Percentiles rank a stretch among this genome's conserved stretches.
phyloP scores from a whole-genome alignment of 306 rosid species.

The Vicia faba region DNA sequence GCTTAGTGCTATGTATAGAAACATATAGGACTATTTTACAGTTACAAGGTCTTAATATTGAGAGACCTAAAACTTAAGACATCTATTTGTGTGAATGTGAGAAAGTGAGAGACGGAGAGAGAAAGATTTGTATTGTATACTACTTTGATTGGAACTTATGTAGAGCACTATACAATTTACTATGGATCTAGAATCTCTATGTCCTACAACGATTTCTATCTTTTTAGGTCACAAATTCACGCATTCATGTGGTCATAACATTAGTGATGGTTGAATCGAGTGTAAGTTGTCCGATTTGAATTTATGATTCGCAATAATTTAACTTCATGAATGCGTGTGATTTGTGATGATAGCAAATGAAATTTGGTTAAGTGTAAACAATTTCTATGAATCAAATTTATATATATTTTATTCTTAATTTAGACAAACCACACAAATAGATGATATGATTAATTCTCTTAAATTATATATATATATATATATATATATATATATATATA shows the following conservation, averaged over 20 bases:
- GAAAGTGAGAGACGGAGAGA: constrained; percentile 38
- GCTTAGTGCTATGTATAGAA: constrained; percentile 54
- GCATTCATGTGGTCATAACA: neutral
- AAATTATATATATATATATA: too few relatives aligned
- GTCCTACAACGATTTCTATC: neutral
- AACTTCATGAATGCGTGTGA: neutral
- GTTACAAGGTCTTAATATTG: constrained; percentile 82
- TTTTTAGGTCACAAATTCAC: neutral
- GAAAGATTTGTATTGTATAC: constrained; percentile 33
- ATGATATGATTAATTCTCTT: too few relatives aligned
- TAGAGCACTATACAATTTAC: constrained; percentile 49
- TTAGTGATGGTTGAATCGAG: neutral
- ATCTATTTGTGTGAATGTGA: constrained; percentile 28
- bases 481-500: too few relatives aligned
- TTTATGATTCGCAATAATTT: neutral
- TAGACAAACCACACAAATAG: too few relatives aligned
- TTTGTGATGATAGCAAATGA: too few relatives aligned
- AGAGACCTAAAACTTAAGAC: constrained; percentile 61
- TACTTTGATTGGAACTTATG: constrained; percentile 51
- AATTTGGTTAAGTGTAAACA: too few relatives aligned
- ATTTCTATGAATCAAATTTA: too few relatives aligned
- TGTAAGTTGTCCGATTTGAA: neutral
- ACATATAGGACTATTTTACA: constrained; percentile 59
- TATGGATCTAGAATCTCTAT: neutral
- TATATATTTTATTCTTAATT: too few relatives aligned